Evolutionary conservation across 345 rosid genomes (phyloP).

Genomic region (Sapria himalayana): DNA sequence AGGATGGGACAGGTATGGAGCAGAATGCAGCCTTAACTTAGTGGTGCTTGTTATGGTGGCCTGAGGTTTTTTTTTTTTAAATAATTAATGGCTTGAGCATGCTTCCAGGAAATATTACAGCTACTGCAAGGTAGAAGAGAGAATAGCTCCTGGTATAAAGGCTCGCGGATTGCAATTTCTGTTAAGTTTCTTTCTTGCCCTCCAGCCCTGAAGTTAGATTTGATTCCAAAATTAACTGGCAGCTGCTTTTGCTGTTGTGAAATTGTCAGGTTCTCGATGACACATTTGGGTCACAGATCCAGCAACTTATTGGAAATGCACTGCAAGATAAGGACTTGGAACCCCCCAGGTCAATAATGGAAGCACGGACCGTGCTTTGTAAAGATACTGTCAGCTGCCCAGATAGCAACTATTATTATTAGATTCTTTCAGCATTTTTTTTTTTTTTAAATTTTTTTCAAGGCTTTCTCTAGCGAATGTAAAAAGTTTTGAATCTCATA

Average conservation of each 20-base stretch:
- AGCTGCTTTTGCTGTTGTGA: too few species aligned
- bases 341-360: slow-evolving; percentile 79
- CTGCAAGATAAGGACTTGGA: slow-evolving; percentile 75
- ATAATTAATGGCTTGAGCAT: too few species aligned
- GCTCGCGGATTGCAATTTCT: slow-evolving; percentile 62
- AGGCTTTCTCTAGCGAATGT: too few species aligned
- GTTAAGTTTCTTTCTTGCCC: slow-evolving; percentile 12
- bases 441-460: too few species aligned
- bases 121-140: slow-evolving; percentile 93
- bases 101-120: slow-evolving; percentile 75
- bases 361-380: slow-evolving; percentile 81
- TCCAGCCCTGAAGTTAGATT: too few species aligned
- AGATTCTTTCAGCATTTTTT: too few species aligned
- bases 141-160: slow-evolving; percentile 91
- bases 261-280: slow-evolving; percentile 72
- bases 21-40: too few species aligned
- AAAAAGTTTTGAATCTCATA: too few species aligned
- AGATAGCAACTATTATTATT: slow-evolving; percentile 46
- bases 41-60: too few species aligned
- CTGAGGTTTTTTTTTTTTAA: too few species aligned
- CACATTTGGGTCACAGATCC: slow-evolving; percentile 86
- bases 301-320: slow-evolving; percentile 73
- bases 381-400: slow-evolving; percentile 62
- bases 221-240: too few species aligned
- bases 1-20: slow-evolving; percentile 92